Conservation (phyloP, 805 yeast species). For the Komagataella populi region DNA sequence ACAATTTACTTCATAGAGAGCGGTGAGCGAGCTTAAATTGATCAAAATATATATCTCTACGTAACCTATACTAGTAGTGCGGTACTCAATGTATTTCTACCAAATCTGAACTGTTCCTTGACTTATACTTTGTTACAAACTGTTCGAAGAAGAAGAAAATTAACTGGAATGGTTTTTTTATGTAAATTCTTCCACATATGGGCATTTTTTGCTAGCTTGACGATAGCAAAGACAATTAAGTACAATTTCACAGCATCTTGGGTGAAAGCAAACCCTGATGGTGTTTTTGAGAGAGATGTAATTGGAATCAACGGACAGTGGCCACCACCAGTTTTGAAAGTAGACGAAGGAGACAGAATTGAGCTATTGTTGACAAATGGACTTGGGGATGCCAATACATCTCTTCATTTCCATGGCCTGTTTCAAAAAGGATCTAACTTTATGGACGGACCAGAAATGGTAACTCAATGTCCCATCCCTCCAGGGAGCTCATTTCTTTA, state of each 20-base stretch:
- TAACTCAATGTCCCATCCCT: conserved; percentile 69
- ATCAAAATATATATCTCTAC: too few relatives aligned
- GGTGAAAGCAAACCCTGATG: conserved; percentile 51
- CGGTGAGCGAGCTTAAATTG: too few relatives aligned
- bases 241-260: conserved; percentile 55
- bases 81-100: background rate
- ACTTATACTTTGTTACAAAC: background rate
- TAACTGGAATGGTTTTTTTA: background rate
- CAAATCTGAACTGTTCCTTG: background rate
- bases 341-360: conserved; percentile 67
- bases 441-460: conserved; percentile 75
- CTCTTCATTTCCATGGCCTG: conserved; percentile 72
- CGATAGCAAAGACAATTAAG: conserved; percentile 36
- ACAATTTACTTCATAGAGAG: background rate
- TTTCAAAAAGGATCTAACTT: conserved; percentile 45
- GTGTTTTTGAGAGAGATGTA: conserved; percentile 26
- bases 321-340: conserved; percentile 83
- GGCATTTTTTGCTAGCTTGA: conserved; percentile 1
- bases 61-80: background rate
- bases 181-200: background rate
- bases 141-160: background rate
- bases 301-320: conserved; percentile 39
- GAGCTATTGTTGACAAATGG: conserved; percentile 50
- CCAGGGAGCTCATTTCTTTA: conserved; percentile 55
- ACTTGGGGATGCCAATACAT: conserved; percentile 34